Evolutionary conservation across 129 eudicot species (phyloP).

Genomic region (Solidago caesia): DNA sequence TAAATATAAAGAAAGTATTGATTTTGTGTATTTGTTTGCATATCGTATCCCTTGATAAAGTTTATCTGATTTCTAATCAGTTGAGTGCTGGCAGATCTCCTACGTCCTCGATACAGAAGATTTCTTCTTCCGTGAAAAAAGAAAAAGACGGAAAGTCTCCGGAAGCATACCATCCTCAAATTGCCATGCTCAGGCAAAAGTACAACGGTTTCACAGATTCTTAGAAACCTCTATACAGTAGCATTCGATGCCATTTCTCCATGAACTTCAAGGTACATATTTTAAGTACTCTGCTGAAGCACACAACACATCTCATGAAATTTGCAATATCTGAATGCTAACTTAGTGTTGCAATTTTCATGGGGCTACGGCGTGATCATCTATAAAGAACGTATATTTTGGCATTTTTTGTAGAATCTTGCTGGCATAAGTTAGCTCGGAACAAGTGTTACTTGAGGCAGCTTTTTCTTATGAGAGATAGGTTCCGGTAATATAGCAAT

Average conservation of each 20-base stretch:
- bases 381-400: background rate
- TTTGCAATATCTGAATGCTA: background rate
- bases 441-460: conserved; percentile 15
- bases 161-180: conserved; percentile 25
- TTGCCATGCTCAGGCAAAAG: conserved; percentile 34
- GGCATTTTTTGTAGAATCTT: conserved; percentile 25
- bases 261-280: conserved; percentile 32
- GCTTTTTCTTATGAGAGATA: background rate
- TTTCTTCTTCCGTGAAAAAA: conserved; percentile 56
- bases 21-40: background rate
- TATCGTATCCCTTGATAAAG: conserved; percentile 17
- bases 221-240: conserved; percentile 37
- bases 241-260: conserved; percentile 21
- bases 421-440: conserved; percentile 25
- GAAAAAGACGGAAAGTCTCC: conserved; percentile 27
- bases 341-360: background rate
- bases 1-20: too few species aligned
- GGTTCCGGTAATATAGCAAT: conserved; percentile 12
- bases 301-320: background rate
- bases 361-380: background rate
- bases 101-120: conserved; percentile 96
- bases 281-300: background rate
- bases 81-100: conserved; percentile 65
- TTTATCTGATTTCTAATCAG: conserved; percentile 26
- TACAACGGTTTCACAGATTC: conserved; percentile 63